A percentile compares a stretch with the other conserved stretches of the same genome.
Conservation (phyloP, 352 stramenopile species). For the Globisporangium heterothallicum region DNA sequence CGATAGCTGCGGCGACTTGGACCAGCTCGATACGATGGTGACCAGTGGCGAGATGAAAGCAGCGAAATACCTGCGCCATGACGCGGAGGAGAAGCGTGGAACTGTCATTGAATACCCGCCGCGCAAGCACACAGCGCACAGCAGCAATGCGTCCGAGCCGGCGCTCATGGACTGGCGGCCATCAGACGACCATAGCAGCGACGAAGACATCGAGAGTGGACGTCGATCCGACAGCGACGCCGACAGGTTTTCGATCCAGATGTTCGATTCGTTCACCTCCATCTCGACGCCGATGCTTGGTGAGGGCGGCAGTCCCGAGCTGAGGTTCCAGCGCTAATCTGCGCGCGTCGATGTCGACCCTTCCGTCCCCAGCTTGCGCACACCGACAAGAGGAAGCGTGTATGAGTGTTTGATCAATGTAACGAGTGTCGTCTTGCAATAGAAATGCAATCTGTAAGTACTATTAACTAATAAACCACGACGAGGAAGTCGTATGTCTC, state of each 20-base stretch:
- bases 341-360: too few relatives aligned
- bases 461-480: too few relatives aligned
- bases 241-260: conserved; percentile 29
- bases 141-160: conserved; percentile 15
- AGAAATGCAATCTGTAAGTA: too few relatives aligned
- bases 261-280: conserved; percentile 45
- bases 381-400: too few relatives aligned
- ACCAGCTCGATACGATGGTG: conserved; percentile 32
- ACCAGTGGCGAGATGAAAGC: conserved; percentile 20
- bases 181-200: conserved; percentile 8
- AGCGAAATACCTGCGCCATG: conserved; percentile 9
- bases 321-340: conserved; percentile 14
- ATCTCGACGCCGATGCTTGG: conserved; percentile 47
- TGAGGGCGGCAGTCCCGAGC: conserved; percentile 9
- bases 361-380: too few relatives aligned
- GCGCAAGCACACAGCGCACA: conserved; percentile 7
- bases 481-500: too few relatives aligned
- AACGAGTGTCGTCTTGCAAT: too few relatives aligned
- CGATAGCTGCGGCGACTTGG: conserved; percentile 22
- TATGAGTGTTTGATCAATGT: too few relatives aligned
- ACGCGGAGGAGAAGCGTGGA: conserved; percentile 3
- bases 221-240: conserved; percentile 12
- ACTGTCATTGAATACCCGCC: conserved; percentile 1
- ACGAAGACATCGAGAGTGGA: conserved; percentile 4
- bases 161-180: conserved; percentile 12